These are phyloP conservation scores for Phytophthora pini DNA, from an alignment of 352 stramenopile species.

Conservation along the genomic window DNA sequence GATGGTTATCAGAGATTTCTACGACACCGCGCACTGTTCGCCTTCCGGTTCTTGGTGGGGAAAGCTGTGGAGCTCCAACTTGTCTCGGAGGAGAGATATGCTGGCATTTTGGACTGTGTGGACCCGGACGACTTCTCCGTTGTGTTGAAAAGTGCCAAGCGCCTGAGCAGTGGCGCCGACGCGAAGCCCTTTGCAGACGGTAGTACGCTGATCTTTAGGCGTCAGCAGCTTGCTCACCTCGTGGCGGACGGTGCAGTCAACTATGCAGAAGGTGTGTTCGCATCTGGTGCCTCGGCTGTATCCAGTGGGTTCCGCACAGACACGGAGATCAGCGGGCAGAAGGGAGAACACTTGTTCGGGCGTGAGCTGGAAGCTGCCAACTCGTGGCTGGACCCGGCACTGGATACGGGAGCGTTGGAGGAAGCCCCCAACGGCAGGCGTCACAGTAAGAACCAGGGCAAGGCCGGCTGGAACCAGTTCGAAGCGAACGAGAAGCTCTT, in stretches of 20 bases:
- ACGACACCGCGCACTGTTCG: constrained; percentile 81
- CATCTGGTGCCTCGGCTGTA: constrained; percentile 22
- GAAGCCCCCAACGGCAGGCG: constrained; percentile 41
- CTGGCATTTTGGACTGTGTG: constrained; percentile 80
- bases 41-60: constrained; percentile 83
- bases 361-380: constrained; percentile 70
- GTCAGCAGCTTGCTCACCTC: constrained; percentile 69
- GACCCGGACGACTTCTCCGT: constrained; percentile 87
- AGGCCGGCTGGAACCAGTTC: constrained; percentile 95
- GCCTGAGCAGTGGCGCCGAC: constrained; percentile 30
- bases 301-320: constrained; percentile 80
- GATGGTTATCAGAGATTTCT: constrained; percentile 71
- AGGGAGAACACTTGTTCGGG: constrained; percentile 72
- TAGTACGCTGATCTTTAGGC: constrained; percentile 81
- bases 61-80: constrained; percentile 79
- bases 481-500: constrained; percentile 97
- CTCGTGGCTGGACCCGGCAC: constrained; percentile 83
- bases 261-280: constrained; percentile 59
- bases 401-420: constrained; percentile 82
- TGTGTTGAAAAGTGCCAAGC: constrained; percentile 81
- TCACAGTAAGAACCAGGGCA: constrained; percentile 41
- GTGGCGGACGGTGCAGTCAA: constrained; percentile 63
- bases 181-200: constrained; percentile 70
- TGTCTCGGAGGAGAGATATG: constrained; percentile 59
- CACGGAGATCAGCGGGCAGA: constrained; percentile 89